Conservation (phyloP, 2,329 filamentous ascomycete genomes). For the Thermochaetoides dissita region DNA sequence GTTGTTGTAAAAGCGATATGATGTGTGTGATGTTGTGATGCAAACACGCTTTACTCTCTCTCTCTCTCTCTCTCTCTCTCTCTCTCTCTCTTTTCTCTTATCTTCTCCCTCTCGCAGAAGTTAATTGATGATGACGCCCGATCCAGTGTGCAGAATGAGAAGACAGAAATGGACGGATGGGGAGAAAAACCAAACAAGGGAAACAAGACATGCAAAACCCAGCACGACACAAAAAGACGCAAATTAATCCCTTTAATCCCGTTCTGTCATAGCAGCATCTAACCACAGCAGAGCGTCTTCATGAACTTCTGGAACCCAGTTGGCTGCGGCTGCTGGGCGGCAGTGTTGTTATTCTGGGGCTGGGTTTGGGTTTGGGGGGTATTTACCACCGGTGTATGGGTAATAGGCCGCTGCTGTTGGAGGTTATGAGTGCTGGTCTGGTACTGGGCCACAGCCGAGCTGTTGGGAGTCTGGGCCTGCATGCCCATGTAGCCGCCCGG, state of each 20-base stretch:
- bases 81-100: slow-evolving; percentile 10
- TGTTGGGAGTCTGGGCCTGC: slow-evolving; percentile 61
- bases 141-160: too few relatives aligned
- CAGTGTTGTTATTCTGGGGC: slow-evolving; percentile 33
- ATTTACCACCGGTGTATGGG: too few relatives aligned
- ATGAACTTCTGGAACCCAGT: slow-evolving; percentile 83
- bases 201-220: too few relatives aligned
- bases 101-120: too few relatives aligned
- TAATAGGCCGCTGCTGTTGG: slow-evolving; percentile 47
- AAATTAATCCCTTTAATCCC: background rate
- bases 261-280: slow-evolving; percentile 10
- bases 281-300: slow-evolving; percentile 85
- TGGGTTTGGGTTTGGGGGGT: slow-evolving; percentile 26
- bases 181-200: too few relatives aligned
- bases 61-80: slow-evolving; percentile 9
- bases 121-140: slow-evolving; percentile 9
- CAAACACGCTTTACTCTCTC: slow-evolving; percentile 17
- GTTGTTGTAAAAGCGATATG: slow-evolving; percentile 10
- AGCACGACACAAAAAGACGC: slow-evolving; percentile 1
- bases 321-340: slow-evolving; percentile 47
- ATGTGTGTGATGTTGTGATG: slow-evolving; percentile 12
- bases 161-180: too few relatives aligned
- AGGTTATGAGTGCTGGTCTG: slow-evolving; percentile 89
- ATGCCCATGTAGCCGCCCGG: slow-evolving; percentile 51
- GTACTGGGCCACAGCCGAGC: slow-evolving; percentile 90